These are phyloP conservation scores for Cordyceps farinosa DNA, from an alignment of 2,329 filamentous ascomycete species.

Conservation along the genomic window DNA sequence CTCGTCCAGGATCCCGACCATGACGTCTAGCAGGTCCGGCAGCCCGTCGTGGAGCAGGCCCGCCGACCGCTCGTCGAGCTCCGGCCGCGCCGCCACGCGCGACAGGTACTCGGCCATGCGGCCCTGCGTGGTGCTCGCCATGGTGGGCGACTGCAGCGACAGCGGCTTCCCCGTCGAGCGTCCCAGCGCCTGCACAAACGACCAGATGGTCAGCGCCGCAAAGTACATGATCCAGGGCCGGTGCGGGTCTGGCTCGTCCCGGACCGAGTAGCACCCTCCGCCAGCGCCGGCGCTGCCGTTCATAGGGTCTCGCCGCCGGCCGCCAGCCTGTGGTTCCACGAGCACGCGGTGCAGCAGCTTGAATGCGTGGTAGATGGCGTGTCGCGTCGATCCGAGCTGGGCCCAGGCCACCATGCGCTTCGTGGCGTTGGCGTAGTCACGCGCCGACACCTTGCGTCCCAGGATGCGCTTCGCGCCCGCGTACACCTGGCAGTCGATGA, in stretches of 20 bases:
- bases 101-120: conserved; percentile 45
- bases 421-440: conserved; percentile 70
- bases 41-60: conserved; percentile 60
- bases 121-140: conserved; percentile 30
- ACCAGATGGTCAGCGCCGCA: conserved; percentile 80
- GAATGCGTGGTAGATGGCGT: conserved; percentile 81
- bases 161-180: conserved; percentile 45
- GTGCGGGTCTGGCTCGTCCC: conserved; percentile 77
- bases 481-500: conserved; percentile 87
- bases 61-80: conserved; percentile 65
- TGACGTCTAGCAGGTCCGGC: conserved; percentile 42
- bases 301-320: conserved; percentile 16
- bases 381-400: conserved; percentile 66
- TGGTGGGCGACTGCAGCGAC: conserved; percentile 46
- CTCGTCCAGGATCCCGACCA: conserved; percentile 41
- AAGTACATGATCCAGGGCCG: conserved; percentile 91
- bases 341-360: conserved; percentile 76
- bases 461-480: conserved; percentile 74
- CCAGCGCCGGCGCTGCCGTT: not conserved
- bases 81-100: conserved; percentile 65
- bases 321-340: conserved; percentile 46
- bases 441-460: conserved; percentile 71
- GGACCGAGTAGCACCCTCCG: conserved; percentile 62
- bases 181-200: conserved; percentile 76
- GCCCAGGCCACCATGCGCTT: conserved; percentile 79